Evolutionary conservation across 2,329 filamentous ascomycete species (phyloP), one percentile per base, ranked within the genome.

Genomic region (Nigrospora osmanthi): DNA sequence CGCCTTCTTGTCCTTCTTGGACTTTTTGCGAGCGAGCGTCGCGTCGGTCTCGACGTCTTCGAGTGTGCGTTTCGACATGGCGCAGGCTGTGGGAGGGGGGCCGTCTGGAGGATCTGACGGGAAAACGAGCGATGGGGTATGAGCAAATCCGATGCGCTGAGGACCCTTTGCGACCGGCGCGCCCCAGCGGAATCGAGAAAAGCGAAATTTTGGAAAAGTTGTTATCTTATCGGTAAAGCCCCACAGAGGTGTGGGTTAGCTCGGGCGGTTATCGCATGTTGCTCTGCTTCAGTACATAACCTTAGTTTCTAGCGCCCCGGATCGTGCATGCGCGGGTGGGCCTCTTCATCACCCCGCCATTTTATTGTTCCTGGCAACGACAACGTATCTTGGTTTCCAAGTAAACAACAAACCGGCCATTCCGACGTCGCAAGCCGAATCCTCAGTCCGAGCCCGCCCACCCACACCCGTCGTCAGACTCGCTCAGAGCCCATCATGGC

Each of bases 1-100:
- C 47, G 49, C 49, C 53, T 65, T 62, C 49, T 58, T 62, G 19
- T 60, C 56, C 52, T 67, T 66, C 55, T 68, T 65, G 17, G 65
- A 64, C 56, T 68, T 69, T 55, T 70, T 69, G 43, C 58, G 58
- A 31, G 60, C 50, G 13, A 61, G 35, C n/a, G 48, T 47, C 11
- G 49, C 54, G 38, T 58, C 53, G 44, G 57, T 55, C 15, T 60
- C 60, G 47, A 50, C 56, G 41, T 61, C 58, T 45, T 61, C 58
- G 31, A 63, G 53, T 11, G 48, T 47, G 40, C 58, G 60, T 44
- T 63, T 63, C 31, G 60, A 62, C 60, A 63, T 63, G 32, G 40
- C 40, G 45, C 32, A 16, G 14, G 23, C 16, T 19, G n/a, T n/a
- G 16, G 31, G 13, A 41, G 39, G 23, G 23, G 23, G 23, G 23